A percentile compares a stretch with the other conserved stretches of the same genome.
phyloP scores from a whole-genome alignment of 805 yeast species.

The Yarrowia sp. region DNA sequence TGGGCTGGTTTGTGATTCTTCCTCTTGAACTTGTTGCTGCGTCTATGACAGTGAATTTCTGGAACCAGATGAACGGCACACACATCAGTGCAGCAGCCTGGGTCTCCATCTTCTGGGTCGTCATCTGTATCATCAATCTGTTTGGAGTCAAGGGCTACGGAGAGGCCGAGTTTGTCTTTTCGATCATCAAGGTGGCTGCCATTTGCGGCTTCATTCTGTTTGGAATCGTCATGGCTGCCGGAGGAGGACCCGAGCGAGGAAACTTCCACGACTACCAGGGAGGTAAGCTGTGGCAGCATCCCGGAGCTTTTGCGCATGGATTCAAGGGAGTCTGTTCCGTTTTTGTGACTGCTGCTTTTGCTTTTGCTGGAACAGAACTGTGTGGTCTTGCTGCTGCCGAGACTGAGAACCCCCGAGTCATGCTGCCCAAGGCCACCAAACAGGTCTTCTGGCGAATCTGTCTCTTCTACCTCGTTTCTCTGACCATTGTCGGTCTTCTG shows the following conservation, averaged over 20 bases:
- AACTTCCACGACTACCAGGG: constrained; percentile 27
- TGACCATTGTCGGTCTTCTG: constrained; percentile 56
- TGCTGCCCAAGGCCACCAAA: constrained; percentile 69
- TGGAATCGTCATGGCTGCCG: constrained; percentile 46
- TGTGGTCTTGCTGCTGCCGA: constrained; percentile 75
- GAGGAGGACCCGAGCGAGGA: constrained; percentile 56
- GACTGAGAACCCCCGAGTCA: constrained; percentile 59
- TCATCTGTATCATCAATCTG: constrained; percentile 46
- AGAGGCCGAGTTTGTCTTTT: constrained; percentile 60
- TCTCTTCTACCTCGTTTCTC: constrained; percentile 59
- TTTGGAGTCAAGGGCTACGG: constrained; percentile 57
- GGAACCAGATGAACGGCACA: constrained; percentile 40
- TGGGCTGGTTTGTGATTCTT: constrained; percentile 56
- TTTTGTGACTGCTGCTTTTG: constrained; percentile 68
- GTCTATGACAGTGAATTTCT: constrained; percentile 50
- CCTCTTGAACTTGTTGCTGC: constrained; percentile 65
- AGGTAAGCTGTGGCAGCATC: constrained; percentile 45
- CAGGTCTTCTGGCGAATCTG: constrained; percentile 79
- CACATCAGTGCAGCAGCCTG: constrained; percentile 48
- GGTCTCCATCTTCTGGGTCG: constrained; percentile 50
- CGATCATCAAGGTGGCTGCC: constrained; percentile 52
- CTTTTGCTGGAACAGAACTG: constrained; percentile 73
- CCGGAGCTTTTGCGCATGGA: constrained; percentile 56
- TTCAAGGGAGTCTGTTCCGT: constrained; percentile 65
- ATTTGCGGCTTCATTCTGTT: constrained; percentile 55